phyloP scores from a whole-genome alignment of 1,284 basidiomycete species.

The Sanghuangporus sanghuang region DNA sequence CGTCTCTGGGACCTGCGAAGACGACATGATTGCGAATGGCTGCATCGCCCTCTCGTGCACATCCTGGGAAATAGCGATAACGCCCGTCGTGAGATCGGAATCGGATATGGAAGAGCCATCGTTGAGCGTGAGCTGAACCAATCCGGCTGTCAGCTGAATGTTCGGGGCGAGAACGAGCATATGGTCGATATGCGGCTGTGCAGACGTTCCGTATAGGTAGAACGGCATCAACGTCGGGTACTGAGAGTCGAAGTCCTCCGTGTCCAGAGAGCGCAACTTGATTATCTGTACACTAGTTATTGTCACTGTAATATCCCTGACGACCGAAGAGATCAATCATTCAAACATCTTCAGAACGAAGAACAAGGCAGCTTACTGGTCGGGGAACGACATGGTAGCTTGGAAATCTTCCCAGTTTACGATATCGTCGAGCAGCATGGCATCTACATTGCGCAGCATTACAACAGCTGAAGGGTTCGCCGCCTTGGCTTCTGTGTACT shows the following conservation, averaged over 20 bases:
- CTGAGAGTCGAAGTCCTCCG: conserved; percentile 23
- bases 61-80: conserved; percentile 23
- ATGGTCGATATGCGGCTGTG: conserved; percentile 36
- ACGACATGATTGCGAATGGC: conserved; percentile 23
- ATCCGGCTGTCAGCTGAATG: conserved; percentile 31
- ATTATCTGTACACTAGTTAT: conserved; percentile 30
- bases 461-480: conserved; percentile 21
- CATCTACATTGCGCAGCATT: conserved; percentile 21
- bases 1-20: conserved; percentile 17
- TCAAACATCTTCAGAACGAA: neutral
- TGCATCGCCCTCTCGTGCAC: conserved; percentile 29
- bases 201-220: conserved; percentile 34
- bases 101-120: conserved; percentile 1
- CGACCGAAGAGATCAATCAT: neutral
- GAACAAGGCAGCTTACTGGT: neutral
- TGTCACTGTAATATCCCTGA: conserved; percentile 1
- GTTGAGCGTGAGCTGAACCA: conserved; percentile 23
- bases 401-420: conserved; percentile 19
- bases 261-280: conserved; percentile 25
- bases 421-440: conserved; percentile 21
- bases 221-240: conserved; percentile 36
- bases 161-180: conserved; percentile 35
- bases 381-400: neutral
- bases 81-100: conserved; percentile 22
- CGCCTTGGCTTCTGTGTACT: conserved; percentile 21